Evolutionary conservation across 1,139 yeast species (phyloP).

Genomic region (Zygosaccharomyces pseudobailii): DNA sequence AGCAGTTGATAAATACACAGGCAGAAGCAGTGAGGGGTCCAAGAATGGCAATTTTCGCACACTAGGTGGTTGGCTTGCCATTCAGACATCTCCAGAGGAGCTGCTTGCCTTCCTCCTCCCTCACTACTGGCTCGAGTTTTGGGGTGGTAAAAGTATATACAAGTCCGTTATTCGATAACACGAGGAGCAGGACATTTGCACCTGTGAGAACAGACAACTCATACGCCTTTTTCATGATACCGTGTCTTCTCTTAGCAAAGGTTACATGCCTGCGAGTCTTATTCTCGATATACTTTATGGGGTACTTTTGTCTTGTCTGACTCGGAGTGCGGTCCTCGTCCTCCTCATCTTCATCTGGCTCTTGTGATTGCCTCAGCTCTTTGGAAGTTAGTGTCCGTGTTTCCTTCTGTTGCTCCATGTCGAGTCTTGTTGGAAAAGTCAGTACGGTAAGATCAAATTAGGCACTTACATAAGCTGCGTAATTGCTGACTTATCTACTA

Average conservation of each 20-base stretch:
- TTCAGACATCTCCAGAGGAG: constrained; percentile 94
- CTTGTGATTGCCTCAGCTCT: not conserved
- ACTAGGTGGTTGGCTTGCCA: constrained; percentile 38
- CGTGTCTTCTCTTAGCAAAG: constrained; percentile 93
- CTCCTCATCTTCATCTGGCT: constrained; percentile 5
- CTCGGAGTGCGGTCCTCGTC: not conserved
- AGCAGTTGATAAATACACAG: too few relatives aligned
- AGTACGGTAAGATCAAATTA: not conserved
- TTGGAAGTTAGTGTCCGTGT: not conserved
- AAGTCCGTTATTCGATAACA: constrained; percentile 91
- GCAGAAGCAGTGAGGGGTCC: too few relatives aligned
- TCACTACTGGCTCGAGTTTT: constrained; percentile 89
- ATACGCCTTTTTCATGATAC: constrained; percentile 96
- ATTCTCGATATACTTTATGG: constrained; percentile 92
- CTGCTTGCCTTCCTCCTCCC: constrained; percentile 91
- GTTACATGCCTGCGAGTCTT: constrained; percentile 96
- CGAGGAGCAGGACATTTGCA: constrained; percentile 85
- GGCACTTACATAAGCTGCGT: not conserved
- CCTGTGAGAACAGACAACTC: constrained; percentile 93
- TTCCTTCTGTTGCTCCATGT: not conserved
- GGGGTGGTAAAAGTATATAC: constrained; percentile 98
- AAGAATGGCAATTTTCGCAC: too few relatives aligned
- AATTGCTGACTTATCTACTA: too few relatives aligned
- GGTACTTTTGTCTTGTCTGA: constrained; percentile 38
- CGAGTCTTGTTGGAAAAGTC: not conserved